Conservation (phyloP, 208 protist species). For the Leishmania guyanensis region DNA sequence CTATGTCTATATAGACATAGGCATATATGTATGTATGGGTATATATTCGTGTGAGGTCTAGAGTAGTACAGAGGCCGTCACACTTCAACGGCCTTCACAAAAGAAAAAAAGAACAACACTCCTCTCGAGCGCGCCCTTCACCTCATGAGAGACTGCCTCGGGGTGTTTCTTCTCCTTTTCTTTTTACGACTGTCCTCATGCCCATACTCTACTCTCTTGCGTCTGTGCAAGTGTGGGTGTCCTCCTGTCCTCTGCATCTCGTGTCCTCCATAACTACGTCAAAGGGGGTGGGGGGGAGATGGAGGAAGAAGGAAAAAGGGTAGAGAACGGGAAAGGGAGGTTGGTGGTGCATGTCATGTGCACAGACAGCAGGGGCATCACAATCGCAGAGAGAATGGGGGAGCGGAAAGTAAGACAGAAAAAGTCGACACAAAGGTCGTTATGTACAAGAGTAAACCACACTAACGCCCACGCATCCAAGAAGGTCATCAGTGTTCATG, state of each 20-base stretch:
- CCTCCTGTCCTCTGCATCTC: constrained; percentile 4
- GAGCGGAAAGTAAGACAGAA: background rate
- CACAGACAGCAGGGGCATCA: background rate
- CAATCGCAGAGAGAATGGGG: background rate
- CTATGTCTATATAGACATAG: background rate
- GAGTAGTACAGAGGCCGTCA: background rate
- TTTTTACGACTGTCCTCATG: background rate
- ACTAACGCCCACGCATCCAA: background rate
- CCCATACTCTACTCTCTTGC: background rate
- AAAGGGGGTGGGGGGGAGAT: background rate
- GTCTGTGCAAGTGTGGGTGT: background rate
- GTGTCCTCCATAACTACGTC: background rate
- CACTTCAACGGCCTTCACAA: background rate
- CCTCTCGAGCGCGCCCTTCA: background rate
- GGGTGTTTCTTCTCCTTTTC: background rate
- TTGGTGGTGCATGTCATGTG: background rate
- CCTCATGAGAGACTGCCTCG: background rate
- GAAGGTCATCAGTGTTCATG: too few relatives aligned
- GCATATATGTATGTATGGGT: constrained; percentile 3
- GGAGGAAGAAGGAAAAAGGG: too few relatives aligned
- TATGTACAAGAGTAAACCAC: background rate
- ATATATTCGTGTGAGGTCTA: background rate
- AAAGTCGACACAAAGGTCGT: background rate
- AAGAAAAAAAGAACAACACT: background rate
- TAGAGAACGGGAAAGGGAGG: background rate